Evolutionary conservation across 1,284 basidiomycete genomes (phyloP).

Genomic region (Rhodotorula mucilaginosa): DNA sequence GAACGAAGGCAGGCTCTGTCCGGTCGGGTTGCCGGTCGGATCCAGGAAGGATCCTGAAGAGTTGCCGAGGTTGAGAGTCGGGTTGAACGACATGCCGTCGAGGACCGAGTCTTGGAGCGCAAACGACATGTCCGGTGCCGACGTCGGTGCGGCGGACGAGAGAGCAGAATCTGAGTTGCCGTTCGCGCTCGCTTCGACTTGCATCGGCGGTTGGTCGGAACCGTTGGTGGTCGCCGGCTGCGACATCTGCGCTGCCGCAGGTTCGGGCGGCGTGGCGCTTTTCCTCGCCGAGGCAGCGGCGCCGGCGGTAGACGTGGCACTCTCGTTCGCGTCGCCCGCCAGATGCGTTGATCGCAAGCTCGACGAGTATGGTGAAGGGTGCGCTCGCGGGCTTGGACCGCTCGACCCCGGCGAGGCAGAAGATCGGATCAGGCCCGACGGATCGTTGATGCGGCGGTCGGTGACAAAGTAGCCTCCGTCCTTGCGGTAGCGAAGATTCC

Average conservation of each 20-base stretch:
- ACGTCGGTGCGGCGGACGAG: conserved; percentile 5
- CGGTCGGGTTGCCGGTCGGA: not conserved
- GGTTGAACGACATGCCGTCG: conserved; percentile 37
- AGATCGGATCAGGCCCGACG: conserved; percentile 21
- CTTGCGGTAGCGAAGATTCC: conserved; percentile 33
- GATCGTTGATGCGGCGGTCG: conserved; percentile 21
- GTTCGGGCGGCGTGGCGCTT: not conserved
- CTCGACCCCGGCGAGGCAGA: conserved; percentile 10
- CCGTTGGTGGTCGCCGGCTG: not conserved
- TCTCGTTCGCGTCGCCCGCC: not conserved
- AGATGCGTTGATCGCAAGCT: conserved; percentile 32
- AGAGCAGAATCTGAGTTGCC: not conserved
- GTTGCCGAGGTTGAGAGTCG: conserved; percentile 24
- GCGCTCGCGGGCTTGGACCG: conserved; percentile 1
- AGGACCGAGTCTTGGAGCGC: conserved; percentile 23
- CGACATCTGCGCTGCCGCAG: not conserved
- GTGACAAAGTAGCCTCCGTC: conserved; percentile 34
- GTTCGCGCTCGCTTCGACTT: not conserved
- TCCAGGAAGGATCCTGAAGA: not conserved
- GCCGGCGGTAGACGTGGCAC: not conserved
- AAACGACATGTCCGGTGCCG: conserved; percentile 25
- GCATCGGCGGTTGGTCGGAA: not conserved
- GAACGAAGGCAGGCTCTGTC: conserved; percentile 1
- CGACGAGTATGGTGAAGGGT: conserved; percentile 15
- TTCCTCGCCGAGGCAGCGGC: not conserved